Conservation (phyloP, 1,284 basidiomycete species). For the Moniliophthora roreri region DNA sequence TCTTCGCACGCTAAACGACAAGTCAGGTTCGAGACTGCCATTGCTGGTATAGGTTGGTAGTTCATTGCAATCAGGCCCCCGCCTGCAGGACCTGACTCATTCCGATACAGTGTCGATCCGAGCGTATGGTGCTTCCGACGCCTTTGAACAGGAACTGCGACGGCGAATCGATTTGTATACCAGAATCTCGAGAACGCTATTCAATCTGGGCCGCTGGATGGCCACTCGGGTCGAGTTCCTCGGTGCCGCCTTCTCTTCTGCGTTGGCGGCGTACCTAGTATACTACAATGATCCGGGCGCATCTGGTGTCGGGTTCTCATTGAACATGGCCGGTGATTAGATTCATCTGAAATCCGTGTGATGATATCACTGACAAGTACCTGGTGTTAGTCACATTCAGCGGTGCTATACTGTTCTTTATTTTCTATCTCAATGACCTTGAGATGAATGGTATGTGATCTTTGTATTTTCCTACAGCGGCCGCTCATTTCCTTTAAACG, state of each 20-base stretch:
- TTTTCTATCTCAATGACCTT: conserved; percentile 54
- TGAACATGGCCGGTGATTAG: conserved; percentile 44
- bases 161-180: conserved; percentile 49
- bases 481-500: not conserved
- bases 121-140: conserved; percentile 52
- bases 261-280: conserved; percentile 53
- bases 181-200: conserved; percentile 45
- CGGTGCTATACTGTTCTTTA: conserved; percentile 52
- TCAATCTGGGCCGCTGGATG: conserved; percentile 62
- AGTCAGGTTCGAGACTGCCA: conserved; percentile 58
- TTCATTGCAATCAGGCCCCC: conserved; percentile 3
- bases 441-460: conserved; percentile 51
- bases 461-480: not conserved
- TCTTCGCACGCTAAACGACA: not conserved
- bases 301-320: conserved; percentile 52
- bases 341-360: not conserved
- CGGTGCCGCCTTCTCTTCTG: conserved; percentile 51
- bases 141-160: conserved; percentile 44
- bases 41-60: conserved; percentile 60
- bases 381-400: conserved; percentile 48
- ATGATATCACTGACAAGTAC: not conserved
- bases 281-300: conserved; percentile 41
- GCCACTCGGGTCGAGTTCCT: conserved; percentile 51
- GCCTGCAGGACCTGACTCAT: not conserved
- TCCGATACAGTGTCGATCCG: conserved; percentile 53